Evolutionary conservation across 2,329 filamentous ascomycete species (phyloP).

Genomic region (Chaetomiaceae sp.): DNA sequence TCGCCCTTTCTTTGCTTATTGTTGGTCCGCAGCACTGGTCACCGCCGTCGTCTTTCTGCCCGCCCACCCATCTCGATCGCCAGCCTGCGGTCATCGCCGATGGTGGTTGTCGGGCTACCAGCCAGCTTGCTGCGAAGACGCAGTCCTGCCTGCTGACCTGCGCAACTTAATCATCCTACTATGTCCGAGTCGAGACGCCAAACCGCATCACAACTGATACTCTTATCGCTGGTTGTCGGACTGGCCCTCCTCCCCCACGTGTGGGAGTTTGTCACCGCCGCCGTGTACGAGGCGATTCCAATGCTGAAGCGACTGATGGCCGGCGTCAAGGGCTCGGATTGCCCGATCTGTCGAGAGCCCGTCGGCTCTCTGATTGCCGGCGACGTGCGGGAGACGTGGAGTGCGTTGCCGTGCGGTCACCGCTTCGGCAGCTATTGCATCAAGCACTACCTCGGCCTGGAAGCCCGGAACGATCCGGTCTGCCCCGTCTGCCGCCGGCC

Average conservation of each 20-base stretch:
- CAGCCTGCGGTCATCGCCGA: no score
- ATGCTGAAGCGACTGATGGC: neutral
- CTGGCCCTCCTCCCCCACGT: neutral
- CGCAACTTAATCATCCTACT: no score
- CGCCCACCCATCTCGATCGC: no score
- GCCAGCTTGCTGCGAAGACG: no score
- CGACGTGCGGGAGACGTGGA: conserved; percentile 36
- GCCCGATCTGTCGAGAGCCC: conserved; percentile 39
- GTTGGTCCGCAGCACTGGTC: no score
- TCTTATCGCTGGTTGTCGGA: neutral
- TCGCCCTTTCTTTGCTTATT: no score
- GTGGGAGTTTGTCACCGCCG: neutral
- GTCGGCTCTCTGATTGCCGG: conserved; percentile 34
- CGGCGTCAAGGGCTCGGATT: conserved; percentile 18
- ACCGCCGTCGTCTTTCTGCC: no score
- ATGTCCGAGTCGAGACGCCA: neutral
- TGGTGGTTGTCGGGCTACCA: no score
- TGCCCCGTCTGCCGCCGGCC: conserved; percentile 37
- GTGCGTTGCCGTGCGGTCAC: conserved; percentile 37
- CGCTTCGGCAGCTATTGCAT: conserved; percentile 39
- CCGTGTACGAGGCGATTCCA: neutral
- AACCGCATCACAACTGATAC: neutral
- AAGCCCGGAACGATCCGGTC: conserved; percentile 30
- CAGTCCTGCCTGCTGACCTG: no score
- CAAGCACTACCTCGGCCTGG: conserved; percentile 36